Conservation (phyloP, 2,329 filamentous ascomycete genomes). For the Ceratocystis lukuohia region DNA sequence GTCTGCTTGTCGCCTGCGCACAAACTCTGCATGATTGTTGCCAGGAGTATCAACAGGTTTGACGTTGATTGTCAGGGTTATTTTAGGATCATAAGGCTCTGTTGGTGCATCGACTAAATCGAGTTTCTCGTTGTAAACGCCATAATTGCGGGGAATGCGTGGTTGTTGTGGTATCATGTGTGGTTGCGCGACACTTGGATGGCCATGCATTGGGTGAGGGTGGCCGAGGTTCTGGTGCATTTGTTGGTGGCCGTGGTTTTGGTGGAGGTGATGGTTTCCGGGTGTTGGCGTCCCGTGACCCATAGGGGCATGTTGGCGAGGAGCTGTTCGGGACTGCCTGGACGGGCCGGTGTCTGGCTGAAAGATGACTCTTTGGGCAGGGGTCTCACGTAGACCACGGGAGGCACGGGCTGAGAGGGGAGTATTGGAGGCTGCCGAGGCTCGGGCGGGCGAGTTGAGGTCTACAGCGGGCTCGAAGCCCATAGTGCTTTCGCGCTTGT, state of each 20-base stretch:
- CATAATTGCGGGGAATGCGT: slow-evolving; percentile 31
- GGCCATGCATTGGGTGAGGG: slow-evolving; percentile 22
- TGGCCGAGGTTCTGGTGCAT: slow-evolving; percentile 22
- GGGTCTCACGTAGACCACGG: slow-evolving; percentile 63
- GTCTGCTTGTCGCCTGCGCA: slow-evolving; percentile 28
- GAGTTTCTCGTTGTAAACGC: slow-evolving; percentile 18
- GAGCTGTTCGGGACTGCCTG: slow-evolving; percentile 32
- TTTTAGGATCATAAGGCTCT: slow-evolving; percentile 45
- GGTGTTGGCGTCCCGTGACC: slow-evolving; percentile 2
- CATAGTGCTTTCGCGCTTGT: slow-evolving; percentile 36
- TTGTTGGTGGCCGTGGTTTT: neutral
- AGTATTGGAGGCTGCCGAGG: slow-evolving; percentile 32
- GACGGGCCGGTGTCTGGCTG: slow-evolving; percentile 61
- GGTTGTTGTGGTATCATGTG: slow-evolving; percentile 26
- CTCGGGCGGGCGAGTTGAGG: slow-evolving; percentile 43
- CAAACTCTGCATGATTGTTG: slow-evolving; percentile 58
- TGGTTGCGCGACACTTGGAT: neutral
- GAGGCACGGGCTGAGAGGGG: slow-evolving; percentile 43
- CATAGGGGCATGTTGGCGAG: slow-evolving; percentile 1
- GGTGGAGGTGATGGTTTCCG: neutral
- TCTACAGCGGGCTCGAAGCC: slow-evolving; percentile 47
- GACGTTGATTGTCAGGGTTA: slow-evolving; percentile 31
- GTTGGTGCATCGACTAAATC: slow-evolving; percentile 15
- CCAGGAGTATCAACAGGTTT: slow-evolving; percentile 62
- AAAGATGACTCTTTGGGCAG: slow-evolving; percentile 70